These are phyloP conservation scores for Yamadazyma nakazawae DNA, from an alignment of 805 yeast genomes.

Conservation along the genomic window DNA sequence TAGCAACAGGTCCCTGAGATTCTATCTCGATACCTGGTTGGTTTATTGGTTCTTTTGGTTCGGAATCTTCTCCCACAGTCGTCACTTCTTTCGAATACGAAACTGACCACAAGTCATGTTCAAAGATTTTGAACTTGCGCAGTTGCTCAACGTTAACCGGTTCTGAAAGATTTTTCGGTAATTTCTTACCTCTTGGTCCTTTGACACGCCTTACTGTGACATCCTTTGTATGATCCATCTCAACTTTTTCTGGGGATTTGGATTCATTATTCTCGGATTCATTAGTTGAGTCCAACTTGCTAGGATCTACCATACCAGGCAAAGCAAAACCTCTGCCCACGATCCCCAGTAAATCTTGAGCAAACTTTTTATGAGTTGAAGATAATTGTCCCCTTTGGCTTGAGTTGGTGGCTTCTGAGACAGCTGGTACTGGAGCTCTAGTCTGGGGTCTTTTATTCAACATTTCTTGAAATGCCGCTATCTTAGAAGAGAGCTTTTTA, in stretches of 20 bases:
- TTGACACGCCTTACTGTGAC: constrained; percentile 47
- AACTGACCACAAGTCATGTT: constrained; percentile 36
- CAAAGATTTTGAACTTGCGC: constrained; percentile 29
- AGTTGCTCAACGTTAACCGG: constrained; percentile 34
- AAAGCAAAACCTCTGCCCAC: constrained; percentile 49
- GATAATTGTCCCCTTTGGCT: constrained; percentile 23
- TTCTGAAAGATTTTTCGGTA: constrained; percentile 56
- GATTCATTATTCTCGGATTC: constrained; percentile 11
- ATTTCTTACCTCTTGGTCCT: constrained; percentile 72
- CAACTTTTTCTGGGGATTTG: constrained; percentile 17
- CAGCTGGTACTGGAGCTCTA: not conserved
- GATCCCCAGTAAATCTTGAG: constrained; percentile 58
- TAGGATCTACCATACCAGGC: constrained; percentile 54
- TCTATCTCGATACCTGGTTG: not conserved
- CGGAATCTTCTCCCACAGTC: not conserved
- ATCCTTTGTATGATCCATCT: constrained; percentile 9
- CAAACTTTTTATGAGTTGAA: constrained; percentile 45
- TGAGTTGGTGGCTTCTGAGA: not conserved
- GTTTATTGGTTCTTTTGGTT: not conserved
- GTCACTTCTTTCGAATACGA: not conserved
- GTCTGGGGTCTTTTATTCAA: constrained; percentile 33
- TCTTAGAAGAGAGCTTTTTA: constrained; percentile 71
- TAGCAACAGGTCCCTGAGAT: not conserved
- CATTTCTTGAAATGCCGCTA: constrained; percentile 81
- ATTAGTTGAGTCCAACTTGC: constrained; percentile 12